Base-by-base conservation (phyloP, 495 filamentous ascomycete genomes). In the Penicillium robsamsonii region DNA sequence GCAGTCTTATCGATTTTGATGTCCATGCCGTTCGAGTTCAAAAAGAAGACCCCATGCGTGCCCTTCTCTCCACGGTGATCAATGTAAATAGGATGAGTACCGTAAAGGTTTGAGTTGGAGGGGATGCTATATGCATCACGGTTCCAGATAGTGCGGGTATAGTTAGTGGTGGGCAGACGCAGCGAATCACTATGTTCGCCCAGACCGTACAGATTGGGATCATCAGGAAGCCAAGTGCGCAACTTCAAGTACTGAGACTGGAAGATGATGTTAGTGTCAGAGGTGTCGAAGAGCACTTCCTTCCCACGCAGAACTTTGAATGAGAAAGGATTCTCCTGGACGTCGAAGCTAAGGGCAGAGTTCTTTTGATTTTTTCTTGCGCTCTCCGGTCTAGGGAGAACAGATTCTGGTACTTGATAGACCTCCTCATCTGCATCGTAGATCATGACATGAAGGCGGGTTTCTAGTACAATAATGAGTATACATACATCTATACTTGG, bases 1-100 rank as follows among this genome's bases (percentile, higher is more conserved):
- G 74, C 70, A 12, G 78, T 81, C 59, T 85, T 81, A 68, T 90
- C 80, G 75, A 95, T 87, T 61, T 88, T 87, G 74, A 96, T 78
- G 57, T 96, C 91, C 88, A 95, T 93, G 13, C 90, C 91, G 63
- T 92, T 90, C 40, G 84, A 87, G 69, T 90, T 92, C 58, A 92
- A 71, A 47, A 94, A 75, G 70, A 96, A 89, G 20, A 94, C 91
- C 40, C 87, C 91, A 66, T 95, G 91, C 3, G 89, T 87, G 15
- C 87, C 86, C 12, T 77, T 69, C 18, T 70, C 70, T 3, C 76
- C 78, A 10, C 91, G 83, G 65, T 91, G 87, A 56, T 95, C 91
- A 59, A 88, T 86, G 72, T 96, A 96, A 12, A 96, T 76, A 0
- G 91, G 91, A 62, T 96, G 91, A 57, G 81, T 84, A 6, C 90